Percentiles rank a stretch among this genome's conserved stretches.
Evolutionary conservation across 2,329 filamentous ascomycete genomes (phyloP).

Genomic region (Ophiognomonia clavigignenti-juglandacearum): DNA sequence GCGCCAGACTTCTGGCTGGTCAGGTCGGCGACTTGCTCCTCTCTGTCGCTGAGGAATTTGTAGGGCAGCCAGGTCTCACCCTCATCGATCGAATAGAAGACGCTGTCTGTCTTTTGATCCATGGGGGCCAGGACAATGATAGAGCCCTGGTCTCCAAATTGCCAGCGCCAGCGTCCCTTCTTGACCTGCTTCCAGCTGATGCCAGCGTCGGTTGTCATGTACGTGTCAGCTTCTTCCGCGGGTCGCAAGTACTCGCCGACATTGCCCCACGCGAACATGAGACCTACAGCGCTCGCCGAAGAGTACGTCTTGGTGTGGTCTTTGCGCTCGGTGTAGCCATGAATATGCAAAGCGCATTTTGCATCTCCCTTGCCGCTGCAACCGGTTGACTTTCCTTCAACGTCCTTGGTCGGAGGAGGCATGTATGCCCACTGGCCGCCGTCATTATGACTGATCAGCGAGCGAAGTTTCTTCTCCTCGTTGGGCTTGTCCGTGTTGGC

Average conservation of each 20-base stretch:
- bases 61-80: conserved; percentile 75
- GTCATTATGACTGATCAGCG: conserved; percentile 94
- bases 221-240: conserved; percentile 75
- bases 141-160: conserved; percentile 92
- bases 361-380: conserved; percentile 56
- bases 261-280: conserved; percentile 90
- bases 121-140: conserved; percentile 84
- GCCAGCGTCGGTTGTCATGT: conserved; percentile 87
- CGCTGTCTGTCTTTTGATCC: conserved; percentile 55
- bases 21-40: conserved; percentile 72
- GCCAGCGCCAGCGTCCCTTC: conserved; percentile 87
- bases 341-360: conserved; percentile 83
- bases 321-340: conserved; percentile 87
- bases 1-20: conserved; percentile 85
- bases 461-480: conserved; percentile 74
- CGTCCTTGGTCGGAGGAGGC: conserved; percentile 64
- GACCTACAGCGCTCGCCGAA: conserved; percentile 78
- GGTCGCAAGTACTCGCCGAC: conserved; percentile 67
- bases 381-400: conserved; percentile 64
- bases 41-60: conserved; percentile 60
- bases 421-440: conserved; percentile 82
- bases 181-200: conserved; percentile 80
- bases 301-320: conserved; percentile 84
- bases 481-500: conserved; percentile 65
- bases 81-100: conserved; percentile 77